These are phyloP conservation scores for Tetrahymena malaccensis DNA, from an alignment of 73 alveolate species.

Conservation along the genomic window DNA sequence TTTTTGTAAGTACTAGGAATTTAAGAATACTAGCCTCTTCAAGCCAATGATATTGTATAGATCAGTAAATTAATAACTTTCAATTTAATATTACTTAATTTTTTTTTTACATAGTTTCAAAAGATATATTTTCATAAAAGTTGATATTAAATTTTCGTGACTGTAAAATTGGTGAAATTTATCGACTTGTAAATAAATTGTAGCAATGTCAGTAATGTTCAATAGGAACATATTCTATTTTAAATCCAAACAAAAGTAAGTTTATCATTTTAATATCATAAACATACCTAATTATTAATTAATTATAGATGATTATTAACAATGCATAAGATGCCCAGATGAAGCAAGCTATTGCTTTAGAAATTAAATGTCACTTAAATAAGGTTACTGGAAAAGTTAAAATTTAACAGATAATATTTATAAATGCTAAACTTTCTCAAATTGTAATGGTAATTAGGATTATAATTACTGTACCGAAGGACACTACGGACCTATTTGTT, in stretches of 20 bases:
- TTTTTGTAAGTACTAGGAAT: not conserved
- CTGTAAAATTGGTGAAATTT: not conserved
- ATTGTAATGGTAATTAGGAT: not conserved
- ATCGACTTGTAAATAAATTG: not conserved
- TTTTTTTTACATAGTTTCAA: not conserved
- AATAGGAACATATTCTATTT: not conserved
- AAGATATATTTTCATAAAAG: not conserved
- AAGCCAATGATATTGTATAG: not conserved
- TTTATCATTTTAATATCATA: not conserved
- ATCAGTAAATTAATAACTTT: not conserved
- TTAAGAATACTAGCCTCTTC: not conserved
- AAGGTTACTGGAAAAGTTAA: not conserved
- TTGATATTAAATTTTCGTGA: not conserved
- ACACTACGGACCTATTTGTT: not conserved
- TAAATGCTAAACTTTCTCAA: not conserved
- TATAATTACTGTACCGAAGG: not conserved
- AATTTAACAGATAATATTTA: not conserved
- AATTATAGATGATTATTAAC: not conserved
- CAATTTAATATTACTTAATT: not conserved
- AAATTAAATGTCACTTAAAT: not conserved
- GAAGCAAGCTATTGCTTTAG: not conserved
- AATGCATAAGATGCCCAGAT: not conserved
- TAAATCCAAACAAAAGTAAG: not conserved
- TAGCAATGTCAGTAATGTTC: not conserved
- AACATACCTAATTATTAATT: not conserved